These are phyloP conservation scores for Hyphopichia homilentoma DNA, from an alignment of 805 yeast genomes.

Conservation along the genomic window DNA sequence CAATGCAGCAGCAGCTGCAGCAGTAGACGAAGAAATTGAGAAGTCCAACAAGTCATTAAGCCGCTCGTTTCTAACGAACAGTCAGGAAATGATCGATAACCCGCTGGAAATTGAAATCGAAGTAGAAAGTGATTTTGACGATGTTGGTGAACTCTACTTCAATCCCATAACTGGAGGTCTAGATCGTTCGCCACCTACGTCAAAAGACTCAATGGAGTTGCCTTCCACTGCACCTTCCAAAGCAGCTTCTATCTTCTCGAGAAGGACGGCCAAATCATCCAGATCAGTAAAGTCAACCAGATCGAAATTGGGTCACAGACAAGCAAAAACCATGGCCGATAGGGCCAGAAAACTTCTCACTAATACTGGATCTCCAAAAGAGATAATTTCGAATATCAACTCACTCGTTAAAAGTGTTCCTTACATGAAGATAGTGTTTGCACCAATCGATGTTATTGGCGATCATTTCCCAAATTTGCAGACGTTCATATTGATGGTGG, in stretches of 20 bases:
- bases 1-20: background rate
- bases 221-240: background rate
- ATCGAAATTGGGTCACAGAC: background rate
- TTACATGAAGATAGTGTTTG: constrained; percentile 33
- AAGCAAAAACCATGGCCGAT: background rate
- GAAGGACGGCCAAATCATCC: too few relatives aligned
- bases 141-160: constrained; percentile 24
- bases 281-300: background rate
- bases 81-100: background rate
- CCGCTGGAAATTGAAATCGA: constrained; percentile 27
- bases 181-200: constrained; percentile 22
- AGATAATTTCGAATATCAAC: constrained; percentile 24
- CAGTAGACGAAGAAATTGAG: background rate
- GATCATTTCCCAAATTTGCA: constrained; percentile 35
- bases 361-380: constrained; percentile 1
- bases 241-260: too few relatives aligned
- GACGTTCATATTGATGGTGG: constrained; percentile 37
- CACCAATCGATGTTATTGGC: constrained; percentile 38
- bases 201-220: constrained; percentile 3
- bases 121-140: constrained; percentile 20
- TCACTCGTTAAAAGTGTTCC: constrained; percentile 30
- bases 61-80: background rate
- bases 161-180: constrained; percentile 32
- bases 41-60: background rate
- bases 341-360: background rate